phyloP scores from a whole-genome alignment of 345 rosid genomes.

The Eucalyptus dawsonii region DNA sequence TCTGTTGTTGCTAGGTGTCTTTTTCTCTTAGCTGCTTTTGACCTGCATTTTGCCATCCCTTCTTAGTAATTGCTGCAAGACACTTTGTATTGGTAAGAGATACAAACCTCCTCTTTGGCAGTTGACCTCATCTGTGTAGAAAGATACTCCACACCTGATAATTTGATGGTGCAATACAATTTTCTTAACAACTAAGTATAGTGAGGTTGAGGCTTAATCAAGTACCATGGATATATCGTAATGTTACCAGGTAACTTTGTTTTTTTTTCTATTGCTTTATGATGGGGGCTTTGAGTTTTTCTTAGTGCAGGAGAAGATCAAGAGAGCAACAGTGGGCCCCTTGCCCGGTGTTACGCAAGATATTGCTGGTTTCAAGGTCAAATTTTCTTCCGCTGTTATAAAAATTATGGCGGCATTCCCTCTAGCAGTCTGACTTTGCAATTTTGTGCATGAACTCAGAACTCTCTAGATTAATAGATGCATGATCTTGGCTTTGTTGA shows the following conservation, averaged over 20 bases:
- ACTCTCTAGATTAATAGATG: neutral
- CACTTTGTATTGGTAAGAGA: neutral
- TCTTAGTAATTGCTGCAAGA: neutral
- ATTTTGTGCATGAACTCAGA: neutral
- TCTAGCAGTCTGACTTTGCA: neutral
- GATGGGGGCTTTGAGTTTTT: slow-evolving; percentile 1
- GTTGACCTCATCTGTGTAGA: neutral
- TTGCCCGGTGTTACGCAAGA: slow-evolving; percentile 97
- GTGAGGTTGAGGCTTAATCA: neutral
- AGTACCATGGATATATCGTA: neutral
- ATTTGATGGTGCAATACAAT: neutral
- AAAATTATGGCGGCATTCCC: neutral
- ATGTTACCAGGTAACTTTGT: neutral
- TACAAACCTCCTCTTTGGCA: neutral
- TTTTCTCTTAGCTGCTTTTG: neutral
- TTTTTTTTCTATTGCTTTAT: neutral
- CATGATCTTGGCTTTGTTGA: neutral
- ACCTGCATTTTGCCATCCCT: neutral
- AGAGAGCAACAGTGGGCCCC: slow-evolving; percentile 91
- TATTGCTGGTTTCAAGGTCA: slow-evolving; percentile 88
- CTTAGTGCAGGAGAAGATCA: slow-evolving; percentile 63
- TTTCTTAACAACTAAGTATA: too few relatives aligned
- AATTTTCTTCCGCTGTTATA: neutral
- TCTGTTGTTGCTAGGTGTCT: neutral
- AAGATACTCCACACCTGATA: neutral